Evolutionary conservation across 768 basidiomycete species (phyloP).

Genomic region (Mycena haematopus): DNA sequence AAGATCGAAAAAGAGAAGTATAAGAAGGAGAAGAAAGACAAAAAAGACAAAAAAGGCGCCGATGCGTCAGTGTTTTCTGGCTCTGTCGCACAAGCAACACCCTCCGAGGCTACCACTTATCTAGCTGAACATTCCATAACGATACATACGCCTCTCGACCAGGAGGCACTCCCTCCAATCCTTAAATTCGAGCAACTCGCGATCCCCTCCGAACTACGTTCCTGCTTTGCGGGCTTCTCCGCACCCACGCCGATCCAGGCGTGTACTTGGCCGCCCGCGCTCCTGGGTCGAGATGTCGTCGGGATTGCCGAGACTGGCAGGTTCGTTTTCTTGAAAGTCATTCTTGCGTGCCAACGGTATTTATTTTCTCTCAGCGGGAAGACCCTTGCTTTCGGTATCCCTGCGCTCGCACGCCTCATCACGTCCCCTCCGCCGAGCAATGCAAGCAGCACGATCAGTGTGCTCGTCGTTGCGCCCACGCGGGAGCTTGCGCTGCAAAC

Average conservation of each 20-base stretch:
- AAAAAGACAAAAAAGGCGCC: slow-evolving; percentile 41
- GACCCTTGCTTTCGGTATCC: slow-evolving; percentile 95
- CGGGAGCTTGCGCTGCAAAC: slow-evolving; percentile 97
- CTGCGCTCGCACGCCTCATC: slow-evolving; percentile 77
- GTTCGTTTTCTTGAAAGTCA: slow-evolving; percentile 38
- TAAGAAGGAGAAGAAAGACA: slow-evolving; percentile 31
- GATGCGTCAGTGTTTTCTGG: slow-evolving; percentile 34
- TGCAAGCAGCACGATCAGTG: slow-evolving; percentile 51
- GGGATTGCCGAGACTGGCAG: slow-evolving; percentile 97
- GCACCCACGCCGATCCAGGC: slow-evolving; percentile 96
- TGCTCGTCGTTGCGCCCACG: slow-evolving; percentile 91
- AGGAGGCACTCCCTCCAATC: slow-evolving; percentile 63
- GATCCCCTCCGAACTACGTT: slow-evolving; percentile 65
- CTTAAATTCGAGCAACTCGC: slow-evolving; percentile 75
- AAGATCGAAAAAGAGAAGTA: slow-evolving; percentile 31
- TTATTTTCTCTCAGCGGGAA: slow-evolving; percentile 70
- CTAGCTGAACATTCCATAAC: slow-evolving; percentile 76
- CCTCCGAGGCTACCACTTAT: slow-evolving; percentile 63
- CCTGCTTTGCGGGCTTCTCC: slow-evolving; percentile 73
- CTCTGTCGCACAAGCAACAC: slow-evolving; percentile 34
- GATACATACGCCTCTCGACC: slow-evolving; percentile 60
- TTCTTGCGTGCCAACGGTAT: background rate
- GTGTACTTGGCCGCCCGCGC: slow-evolving; percentile 90
- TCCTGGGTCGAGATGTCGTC: slow-evolving; percentile 85
- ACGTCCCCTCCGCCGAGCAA: slow-evolving; percentile 41